Conservation (phyloP, 1,284 basidiomycete species). For the Ceratobasidium sp. region DNA sequence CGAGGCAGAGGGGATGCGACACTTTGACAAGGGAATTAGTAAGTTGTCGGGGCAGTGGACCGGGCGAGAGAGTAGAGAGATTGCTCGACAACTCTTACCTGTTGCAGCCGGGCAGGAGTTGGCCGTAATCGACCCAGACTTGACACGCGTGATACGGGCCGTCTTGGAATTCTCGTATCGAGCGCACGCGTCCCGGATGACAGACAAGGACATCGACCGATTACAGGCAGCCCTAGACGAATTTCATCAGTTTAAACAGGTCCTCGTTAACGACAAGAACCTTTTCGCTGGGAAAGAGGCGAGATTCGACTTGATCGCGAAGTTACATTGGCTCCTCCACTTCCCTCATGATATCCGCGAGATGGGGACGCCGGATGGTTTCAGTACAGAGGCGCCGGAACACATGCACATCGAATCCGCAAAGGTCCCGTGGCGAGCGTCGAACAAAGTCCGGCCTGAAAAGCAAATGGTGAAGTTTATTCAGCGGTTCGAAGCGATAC, state of each 20-base stretch:
- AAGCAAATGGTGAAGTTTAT: conserved; percentile 3
- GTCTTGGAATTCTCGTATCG: background rate
- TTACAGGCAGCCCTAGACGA: conserved; percentile 43
- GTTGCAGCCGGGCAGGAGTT: background rate
- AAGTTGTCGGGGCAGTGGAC: conserved; percentile 53
- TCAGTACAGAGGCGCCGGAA: conserved; percentile 47
- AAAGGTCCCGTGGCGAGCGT: conserved; percentile 11
- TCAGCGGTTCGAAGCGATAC: conserved; percentile 13
- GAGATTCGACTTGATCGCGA: conserved; percentile 49
- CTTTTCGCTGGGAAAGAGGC: conserved; percentile 14
- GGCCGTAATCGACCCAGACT: background rate
- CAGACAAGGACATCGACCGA: conserved; percentile 21
- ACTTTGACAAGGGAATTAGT: conserved; percentile 48
- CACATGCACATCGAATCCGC: conserved; percentile 43
- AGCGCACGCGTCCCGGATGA: background rate
- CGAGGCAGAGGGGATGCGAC: background rate
- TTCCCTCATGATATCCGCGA: conserved; percentile 27
- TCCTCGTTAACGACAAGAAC: conserved; percentile 34
- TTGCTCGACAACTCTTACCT: conserved; percentile 51
- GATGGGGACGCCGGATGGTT: conserved; percentile 46
- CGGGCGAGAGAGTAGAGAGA: conserved; percentile 55
- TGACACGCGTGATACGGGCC: background rate
- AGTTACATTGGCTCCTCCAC: conserved; percentile 43
- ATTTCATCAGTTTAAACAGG: conserved; percentile 49
- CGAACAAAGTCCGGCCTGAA: conserved; percentile 14